Base-by-base conservation (phyloP, 164 flowering plant species). In the Vitis rotundifolia region DNA sequence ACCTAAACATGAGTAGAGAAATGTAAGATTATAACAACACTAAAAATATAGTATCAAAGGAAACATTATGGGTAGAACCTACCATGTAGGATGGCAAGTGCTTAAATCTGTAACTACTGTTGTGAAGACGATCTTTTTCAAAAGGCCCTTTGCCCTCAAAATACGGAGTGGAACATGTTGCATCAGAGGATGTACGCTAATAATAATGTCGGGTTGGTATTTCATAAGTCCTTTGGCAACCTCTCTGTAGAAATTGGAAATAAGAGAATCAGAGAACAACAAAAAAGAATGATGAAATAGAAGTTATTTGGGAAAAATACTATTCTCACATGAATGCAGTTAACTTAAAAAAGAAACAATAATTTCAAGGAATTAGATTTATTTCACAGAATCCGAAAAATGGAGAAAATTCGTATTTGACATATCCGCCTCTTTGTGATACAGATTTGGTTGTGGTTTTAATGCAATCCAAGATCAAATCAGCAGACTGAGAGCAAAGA, bases 71-170 rank as follows among this genome's bases (percentile, higher is more conserved):
- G 48, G 58, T n/a, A 29, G 28, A 70, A 57, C 75, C 0, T 73
- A 93, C 98, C 99, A 95, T 64, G 99, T 95, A 15, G 99, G 99
- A 82, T 95, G 99, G 71, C 99, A 95, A 64, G 99, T 95, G 85
- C 93, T 83, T 62, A 95, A 77, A 84, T 95, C 99, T 54, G 99
- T 95, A 67, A 95, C 77, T 7, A 95, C 99, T 16, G 99, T 95
- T 50, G 99, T 88, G 75, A 95, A 95, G 11, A 90, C 93, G 31
- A 95, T 95, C 83, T 95, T 95, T 67, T 95, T 71, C 75, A 95
- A 68, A 18, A 95, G 89, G 61, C 99, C 98, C 76, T 79, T 95
- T 22, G 91, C 75, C 78, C 91, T 86, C 74, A 95, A 75, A 68
- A 95, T 72, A 22, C 96, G 93, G 71, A 95, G 92, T 12, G 99